Evolutionary conservation across 2,329 filamentous ascomycete genomes (phyloP).

Genomic region (Ophiocordyceps australis): DNA sequence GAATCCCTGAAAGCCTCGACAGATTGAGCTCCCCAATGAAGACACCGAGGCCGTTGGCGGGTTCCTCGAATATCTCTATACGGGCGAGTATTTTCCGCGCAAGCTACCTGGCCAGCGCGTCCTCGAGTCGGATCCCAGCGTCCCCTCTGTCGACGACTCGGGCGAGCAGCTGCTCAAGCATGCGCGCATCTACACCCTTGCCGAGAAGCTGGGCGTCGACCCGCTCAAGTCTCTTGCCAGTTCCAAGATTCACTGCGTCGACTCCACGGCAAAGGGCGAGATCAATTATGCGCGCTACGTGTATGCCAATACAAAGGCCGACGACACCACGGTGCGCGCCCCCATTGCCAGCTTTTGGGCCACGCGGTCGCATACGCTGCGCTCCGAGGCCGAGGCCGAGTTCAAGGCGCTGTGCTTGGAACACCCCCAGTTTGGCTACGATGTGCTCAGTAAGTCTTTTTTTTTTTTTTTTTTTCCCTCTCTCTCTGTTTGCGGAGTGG

Average conservation of each 20-base stretch:
- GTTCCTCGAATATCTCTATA: slow-evolving; percentile 23
- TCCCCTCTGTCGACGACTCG: slow-evolving; percentile 53
- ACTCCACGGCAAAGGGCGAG: slow-evolving; percentile 75
- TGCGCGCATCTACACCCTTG: slow-evolving; percentile 76
- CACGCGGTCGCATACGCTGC: slow-evolving; percentile 57
- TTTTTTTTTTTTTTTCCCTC: neutral
- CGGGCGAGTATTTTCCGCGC: slow-evolving; percentile 49
- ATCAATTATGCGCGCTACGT: slow-evolving; percentile 85
- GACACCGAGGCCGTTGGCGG: slow-evolving; percentile 16
- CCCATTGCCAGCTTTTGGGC: slow-evolving; percentile 90
- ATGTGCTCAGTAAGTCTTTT: slow-evolving; percentile 54
- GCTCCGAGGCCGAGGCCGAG: slow-evolving; percentile 71
- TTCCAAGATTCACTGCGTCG: slow-evolving; percentile 82
- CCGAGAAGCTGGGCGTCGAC: slow-evolving; percentile 54
- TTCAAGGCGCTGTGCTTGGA: slow-evolving; percentile 76
- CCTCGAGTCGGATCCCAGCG: slow-evolving; percentile 49
- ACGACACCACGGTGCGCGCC: slow-evolving; percentile 57
- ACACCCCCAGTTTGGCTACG: slow-evolving; percentile 82
- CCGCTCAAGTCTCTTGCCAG: slow-evolving; percentile 60
- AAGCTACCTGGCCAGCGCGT: slow-evolving; percentile 42
- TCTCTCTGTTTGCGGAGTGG: slow-evolving; percentile 3
- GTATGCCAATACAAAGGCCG: slow-evolving; percentile 54
- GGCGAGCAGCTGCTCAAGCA: slow-evolving; percentile 76
- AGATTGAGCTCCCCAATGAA: slow-evolving; percentile 40
- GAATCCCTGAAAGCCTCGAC: too few relatives aligned